Base-by-base conservation (phyloP, 2,329 filamentous ascomycete species). In the Colletotrichum sp. region DNA sequence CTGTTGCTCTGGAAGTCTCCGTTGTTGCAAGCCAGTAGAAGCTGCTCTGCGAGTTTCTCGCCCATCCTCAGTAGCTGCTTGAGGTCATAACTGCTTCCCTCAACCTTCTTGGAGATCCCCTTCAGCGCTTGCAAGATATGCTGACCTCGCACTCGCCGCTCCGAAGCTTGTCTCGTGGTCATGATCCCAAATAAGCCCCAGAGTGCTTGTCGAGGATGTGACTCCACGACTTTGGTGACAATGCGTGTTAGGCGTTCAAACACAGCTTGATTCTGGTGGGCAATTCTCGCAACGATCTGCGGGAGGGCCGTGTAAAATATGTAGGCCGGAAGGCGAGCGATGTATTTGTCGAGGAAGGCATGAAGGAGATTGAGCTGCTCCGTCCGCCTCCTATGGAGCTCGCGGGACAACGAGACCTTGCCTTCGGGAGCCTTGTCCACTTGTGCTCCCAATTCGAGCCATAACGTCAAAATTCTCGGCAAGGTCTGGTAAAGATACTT, bases 401-500 rank as follows among this genome's bases (percentile, higher is more conserved):
- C 88, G 76, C 86, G 85, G 39, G 88, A 90, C 60, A 90, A 83
- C 52, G 86, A 90, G 18, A 88, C 86, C 80, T 90, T 92, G 59
- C 86, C 89, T 65, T 91, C 89, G 0, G 90, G 89, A 7, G 90
- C 85, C 79, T 92, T 91, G 81, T 94, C 91, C 44, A 95, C 89
- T 76, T 95, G 92, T 49, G 94, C 93, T 8, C 95, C 96, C 77
- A 99, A 90, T 80, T 98, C 96, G 49, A 99, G 89, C 96, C 98
- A 99, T 4, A 99, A 88, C 0, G 97, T 99, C 55, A 99, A 86
- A 62, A 98, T 90, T 77, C 98, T 95, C 1, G 97, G 98, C 39
- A 99, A 88, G 0, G 96, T 98, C 84, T 99, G 96, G 81, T 98
- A 98, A 59, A 98, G 92, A 84, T 99, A 98, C 85, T 99, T 99